Evolutionary conservation across 192 early-diverging fungal genomes (phyloP), one percentile per base, ranked within the genome.

Genomic region (Coemansia sp.): DNA sequence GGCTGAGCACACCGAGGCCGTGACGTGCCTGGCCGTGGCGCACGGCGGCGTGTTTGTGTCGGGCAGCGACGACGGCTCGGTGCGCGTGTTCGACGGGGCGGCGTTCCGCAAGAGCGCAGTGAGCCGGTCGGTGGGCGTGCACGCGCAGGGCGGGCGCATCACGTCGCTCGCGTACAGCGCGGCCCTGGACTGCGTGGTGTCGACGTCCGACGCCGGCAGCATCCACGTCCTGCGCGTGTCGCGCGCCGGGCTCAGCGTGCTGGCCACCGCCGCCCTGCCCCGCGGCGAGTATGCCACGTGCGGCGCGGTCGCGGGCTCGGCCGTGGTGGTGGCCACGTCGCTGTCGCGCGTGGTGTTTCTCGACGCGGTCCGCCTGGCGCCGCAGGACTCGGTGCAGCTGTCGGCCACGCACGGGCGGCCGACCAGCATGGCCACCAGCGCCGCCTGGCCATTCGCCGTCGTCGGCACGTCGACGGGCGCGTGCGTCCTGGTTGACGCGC

Each of bases 101-200:
- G 83, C 92, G 33, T 80, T 97, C 22, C 92, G 93, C 61, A 93
- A 91, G 57, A 97, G 94, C 71, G 93, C 95, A 0, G 88, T 92
- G 18, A 93, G 92, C 67, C 86, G 92, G 43, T 85, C 95, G 1
- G 83, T 91, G 31, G 87, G 90, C 24, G 90, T 87, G 0, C 91
- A 94, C 66, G 83, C 85, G 34, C 83, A 85, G 15, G 93, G 91
- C 12, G 92, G 94, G 8, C 86, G 87, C 27, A 88, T 98, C 46
- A 92, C 86, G 20, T 87, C 89, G 24, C 77, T 97, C 52, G 87
- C 89, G 7, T 96, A 95, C 69, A 90, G 92, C 55, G 90, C 92
- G 73, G 88, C 88, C 27, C 89, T 89, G 3, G 90, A 96, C 74
- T 92, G 90, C 70, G 79, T 96, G 47, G 93, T 90, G 0, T 86